Evolutionary conservation across 768 basidiomycete species (phyloP).

Genomic region (Psilocybe cyanescens): DNA sequence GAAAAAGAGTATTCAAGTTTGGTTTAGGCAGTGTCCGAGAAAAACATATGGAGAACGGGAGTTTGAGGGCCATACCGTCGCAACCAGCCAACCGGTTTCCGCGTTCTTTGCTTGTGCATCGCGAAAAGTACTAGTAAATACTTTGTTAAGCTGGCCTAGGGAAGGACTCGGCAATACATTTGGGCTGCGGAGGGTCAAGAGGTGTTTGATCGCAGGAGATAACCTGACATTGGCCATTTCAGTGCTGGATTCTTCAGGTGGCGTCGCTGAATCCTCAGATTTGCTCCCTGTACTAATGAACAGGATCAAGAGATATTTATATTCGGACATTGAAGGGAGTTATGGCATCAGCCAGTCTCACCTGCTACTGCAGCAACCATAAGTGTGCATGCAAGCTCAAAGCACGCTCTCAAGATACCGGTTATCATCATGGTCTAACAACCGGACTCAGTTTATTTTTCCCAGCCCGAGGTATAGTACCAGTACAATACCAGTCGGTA

Average conservation of each 20-base stretch:
- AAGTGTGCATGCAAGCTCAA: background rate
- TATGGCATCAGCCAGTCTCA: background rate
- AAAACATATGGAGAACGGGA: slow-evolving; percentile 7
- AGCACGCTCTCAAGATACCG: background rate
- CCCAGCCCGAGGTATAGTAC: slow-evolving; percentile 15
- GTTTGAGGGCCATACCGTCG: slow-evolving; percentile 54
- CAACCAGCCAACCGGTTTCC: slow-evolving; percentile 81
- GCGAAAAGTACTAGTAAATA: slow-evolving; percentile 64
- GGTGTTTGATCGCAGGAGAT: slow-evolving; percentile 71
- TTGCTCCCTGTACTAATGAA: background rate
- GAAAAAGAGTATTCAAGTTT: slow-evolving; percentile 14
- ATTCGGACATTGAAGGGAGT: background rate
- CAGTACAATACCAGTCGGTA: slow-evolving; percentile 10
- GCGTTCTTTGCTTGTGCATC: slow-evolving; percentile 69
- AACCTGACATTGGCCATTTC: slow-evolving; percentile 40
- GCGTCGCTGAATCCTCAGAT: slow-evolving; percentile 1
- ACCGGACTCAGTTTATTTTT: slow-evolving; percentile 1
- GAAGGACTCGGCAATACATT: slow-evolving; percentile 62
- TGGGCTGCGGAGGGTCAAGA: slow-evolving; percentile 70
- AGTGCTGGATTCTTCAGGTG: background rate
- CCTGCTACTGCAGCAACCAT: background rate
- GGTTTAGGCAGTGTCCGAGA: slow-evolving; percentile 5
- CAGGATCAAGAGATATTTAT: slow-evolving; percentile 1
- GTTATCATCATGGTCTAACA: slow-evolving; percentile 1
- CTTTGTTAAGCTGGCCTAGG: slow-evolving; percentile 48